Percentiles rank a stretch among this genome's conserved stretches.
Conservation (phyloP, 2,329 filamentous ascomycete genomes). For the Colletotrichum graminicola region DNA sequence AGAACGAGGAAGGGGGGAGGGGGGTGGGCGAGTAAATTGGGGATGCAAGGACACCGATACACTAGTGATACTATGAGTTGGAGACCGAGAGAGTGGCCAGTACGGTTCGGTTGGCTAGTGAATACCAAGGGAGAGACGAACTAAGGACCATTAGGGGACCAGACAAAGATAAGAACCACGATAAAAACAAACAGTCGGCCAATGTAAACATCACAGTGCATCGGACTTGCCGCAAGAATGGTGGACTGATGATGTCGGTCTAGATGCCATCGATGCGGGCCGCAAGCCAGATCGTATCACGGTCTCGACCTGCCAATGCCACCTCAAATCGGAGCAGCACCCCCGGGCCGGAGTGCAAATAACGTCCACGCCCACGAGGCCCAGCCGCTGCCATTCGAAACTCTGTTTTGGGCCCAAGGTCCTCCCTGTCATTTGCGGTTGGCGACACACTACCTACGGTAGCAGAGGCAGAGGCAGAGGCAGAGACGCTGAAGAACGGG, state of each 20-base stretch:
- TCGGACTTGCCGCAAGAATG: constrained; percentile 28
- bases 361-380: constrained; percentile 12
- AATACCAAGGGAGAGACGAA: constrained; percentile 31
- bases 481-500: constrained; percentile 30
- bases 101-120: constrained; percentile 24
- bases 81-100: not conserved
- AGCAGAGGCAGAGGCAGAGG: not conserved
- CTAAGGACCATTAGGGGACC: not conserved
- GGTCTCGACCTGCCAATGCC: not conserved
- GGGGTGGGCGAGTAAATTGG: constrained; percentile 28
- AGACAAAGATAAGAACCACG: constrained; percentile 15
- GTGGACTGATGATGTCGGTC: constrained; percentile 24
- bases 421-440: constrained; percentile 21
- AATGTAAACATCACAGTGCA: constrained; percentile 19
- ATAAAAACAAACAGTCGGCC: not conserved
- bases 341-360: not conserved
- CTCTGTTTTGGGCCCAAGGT: not conserved
- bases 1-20: constrained; percentile 13
- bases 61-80: constrained; percentile 18
- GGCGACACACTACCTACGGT: not conserved
- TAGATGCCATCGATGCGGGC: constrained; percentile 23
- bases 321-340: not conserved
- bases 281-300: not conserved
- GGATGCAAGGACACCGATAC: constrained; percentile 14
- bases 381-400: constrained; percentile 32